Percentiles rank a stretch among this genome's conserved stretches.
These are phyloP conservation scores for Leishmania mexicana DNA, from an alignment of 208 protist species.

Conservation along the genomic window DNA sequence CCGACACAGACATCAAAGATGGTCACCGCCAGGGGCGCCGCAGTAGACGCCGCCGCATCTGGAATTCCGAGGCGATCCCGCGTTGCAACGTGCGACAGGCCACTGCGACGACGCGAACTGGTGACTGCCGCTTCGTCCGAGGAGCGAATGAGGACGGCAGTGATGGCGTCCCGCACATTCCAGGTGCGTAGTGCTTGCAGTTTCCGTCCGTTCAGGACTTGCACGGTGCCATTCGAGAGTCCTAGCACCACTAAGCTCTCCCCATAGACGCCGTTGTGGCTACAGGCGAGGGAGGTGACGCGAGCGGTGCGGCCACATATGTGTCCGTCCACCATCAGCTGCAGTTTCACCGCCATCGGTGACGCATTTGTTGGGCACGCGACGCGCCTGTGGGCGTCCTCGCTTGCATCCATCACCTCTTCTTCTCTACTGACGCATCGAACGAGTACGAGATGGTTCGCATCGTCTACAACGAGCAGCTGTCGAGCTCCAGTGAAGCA, in stretches of 20 bases:
- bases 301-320: slow-evolving; percentile 34
- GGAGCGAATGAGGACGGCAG: neutral
- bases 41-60: neutral
- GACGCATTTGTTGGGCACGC: neutral
- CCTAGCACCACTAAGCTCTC: slow-evolving; percentile 56
- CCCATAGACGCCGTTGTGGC: slow-evolving; percentile 34
- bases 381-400: too few species aligned
- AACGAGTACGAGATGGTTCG: slow-evolving; percentile 31
- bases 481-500: slow-evolving; percentile 21
- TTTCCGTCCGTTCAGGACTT: slow-evolving; percentile 58
- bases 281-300: slow-evolving; percentile 43
- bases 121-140: neutral
- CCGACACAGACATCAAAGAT: slow-evolving; percentile 42
- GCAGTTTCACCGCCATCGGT: neutral
- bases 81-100: neutral
- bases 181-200: slow-evolving; percentile 34
- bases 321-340: slow-evolving; percentile 68
- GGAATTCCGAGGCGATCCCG: slow-evolving; percentile 2
- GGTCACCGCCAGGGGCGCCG: neutral
- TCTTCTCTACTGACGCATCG: neutral
- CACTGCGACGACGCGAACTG: neutral
- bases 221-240: slow-evolving; percentile 59
- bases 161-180: slow-evolving; percentile 8
- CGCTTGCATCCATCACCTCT: neutral
- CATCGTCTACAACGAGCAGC: slow-evolving; percentile 26